Evolutionary conservation across 805 yeast genomes (phyloP), one percentile per base, ranked within the genome.

Genomic region (Debaryomyces prosopidis): DNA sequence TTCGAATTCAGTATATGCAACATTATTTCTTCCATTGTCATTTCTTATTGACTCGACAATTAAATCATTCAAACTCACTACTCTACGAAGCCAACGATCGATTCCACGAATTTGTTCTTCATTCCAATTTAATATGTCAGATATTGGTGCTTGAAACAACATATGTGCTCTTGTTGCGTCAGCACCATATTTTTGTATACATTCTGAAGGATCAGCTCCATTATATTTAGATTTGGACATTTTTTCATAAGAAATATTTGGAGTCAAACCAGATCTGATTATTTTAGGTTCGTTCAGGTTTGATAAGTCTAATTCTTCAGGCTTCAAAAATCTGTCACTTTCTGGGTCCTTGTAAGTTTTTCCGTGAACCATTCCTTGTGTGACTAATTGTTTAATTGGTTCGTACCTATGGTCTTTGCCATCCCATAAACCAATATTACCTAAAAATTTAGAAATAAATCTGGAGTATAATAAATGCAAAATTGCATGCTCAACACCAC

Each of bases 321-420:
- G 92, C 54, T 82, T 88, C 52, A 94, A 69, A 62, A 86, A 92
- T 45, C 83, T 68, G 0, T 92, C 94, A 26, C 77, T 84, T 0
- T 62, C 65, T 3, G 96, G 94, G 52, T 91, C 85, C 6, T 73
- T 70, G 54, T 62, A 87, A 0, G 99, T 94, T 58, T 80, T 82
- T 2, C 97, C 98, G 49, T 92, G 97, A 3, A 94, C 99, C 99
- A 94, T 94, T 14, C 99, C 99, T 63, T 92, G 98, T 1, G 97
- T 91, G 1, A 92, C 84, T 30, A 94, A 72, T 48, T 78, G 79
- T 45, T 71, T 77, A 58, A 94, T 82, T 1, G 99, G 99, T 59
- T 94, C 99, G 18, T 88, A 89, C 3, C 68, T 67, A 39, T 70
- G 52, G 2, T 63, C 60, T 2, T 72, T 62, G 5, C 89, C 89